phyloP scores from a whole-genome alignment of 768 basidiomycete species.

The Mycena latifolia region DNA sequence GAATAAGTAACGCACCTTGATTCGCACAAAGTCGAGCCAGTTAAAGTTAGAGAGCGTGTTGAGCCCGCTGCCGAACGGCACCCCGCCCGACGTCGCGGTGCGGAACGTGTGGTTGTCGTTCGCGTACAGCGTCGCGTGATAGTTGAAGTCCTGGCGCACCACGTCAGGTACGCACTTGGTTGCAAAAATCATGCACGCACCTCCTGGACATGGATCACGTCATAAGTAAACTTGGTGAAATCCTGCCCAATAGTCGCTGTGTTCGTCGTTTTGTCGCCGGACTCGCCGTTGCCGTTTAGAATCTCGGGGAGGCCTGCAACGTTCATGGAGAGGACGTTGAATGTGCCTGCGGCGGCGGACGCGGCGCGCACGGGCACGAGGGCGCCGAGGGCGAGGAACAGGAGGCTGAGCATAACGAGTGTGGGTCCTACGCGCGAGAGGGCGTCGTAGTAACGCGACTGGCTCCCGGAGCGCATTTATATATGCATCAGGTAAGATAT shows the following conservation, averaged over 20 bases:
- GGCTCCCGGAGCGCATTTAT: background rate
- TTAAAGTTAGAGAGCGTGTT: slow-evolving; percentile 52
- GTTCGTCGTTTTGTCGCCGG: slow-evolving; percentile 28
- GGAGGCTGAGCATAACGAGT: background rate
- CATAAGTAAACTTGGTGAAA: slow-evolving; percentile 22
- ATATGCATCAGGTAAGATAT: background rate
- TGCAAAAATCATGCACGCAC: background rate
- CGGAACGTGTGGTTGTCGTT: slow-evolving; percentile 50
- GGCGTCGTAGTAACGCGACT: background rate
- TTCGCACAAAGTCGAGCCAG: slow-evolving; percentile 48
- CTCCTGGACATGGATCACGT: slow-evolving; percentile 36
- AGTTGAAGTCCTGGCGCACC: slow-evolving; percentile 50
- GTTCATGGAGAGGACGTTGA: slow-evolving; percentile 35
- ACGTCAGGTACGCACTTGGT: no score
- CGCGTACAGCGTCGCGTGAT: slow-evolving; percentile 50
- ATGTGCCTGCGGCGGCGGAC: slow-evolving; percentile 23
- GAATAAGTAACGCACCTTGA: slow-evolving; percentile 31
- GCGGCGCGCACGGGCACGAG: slow-evolving; percentile 11
- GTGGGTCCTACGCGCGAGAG: background rate
- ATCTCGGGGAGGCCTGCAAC: slow-evolving; percentile 35
- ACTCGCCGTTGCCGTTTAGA: slow-evolving; percentile 30
- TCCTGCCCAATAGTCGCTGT: slow-evolving; percentile 26
- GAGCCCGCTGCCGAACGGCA: slow-evolving; percentile 49
- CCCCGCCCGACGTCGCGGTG: slow-evolving; percentile 53
- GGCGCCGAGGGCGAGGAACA: slow-evolving; percentile 3